A percentile compares a stretch with the other conserved stretches of the same genome.
phyloP scores from a whole-genome alignment of 1,284 basidiomycete genomes.

The Cryptococcus sp. region DNA sequence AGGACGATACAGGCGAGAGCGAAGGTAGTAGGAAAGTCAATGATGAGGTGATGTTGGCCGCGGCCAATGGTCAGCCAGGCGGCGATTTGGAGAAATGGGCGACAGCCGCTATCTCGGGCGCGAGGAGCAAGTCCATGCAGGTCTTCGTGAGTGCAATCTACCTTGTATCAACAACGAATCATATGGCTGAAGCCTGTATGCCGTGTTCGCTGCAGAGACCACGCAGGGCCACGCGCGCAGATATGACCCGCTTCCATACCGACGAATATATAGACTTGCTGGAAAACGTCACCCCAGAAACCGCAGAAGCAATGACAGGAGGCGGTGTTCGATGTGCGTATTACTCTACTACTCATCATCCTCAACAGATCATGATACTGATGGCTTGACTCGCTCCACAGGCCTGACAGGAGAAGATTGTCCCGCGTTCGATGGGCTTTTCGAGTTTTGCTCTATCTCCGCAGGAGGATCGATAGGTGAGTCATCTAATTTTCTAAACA shows the following conservation, averaged over 20 bases:
- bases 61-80: slow-evolving; percentile 10
- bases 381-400: slow-evolving; percentile 39
- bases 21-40: slow-evolving; percentile 35
- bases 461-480: slow-evolving; percentile 83
- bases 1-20: slow-evolving; percentile 23
- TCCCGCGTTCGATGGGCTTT: slow-evolving; percentile 92
- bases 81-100: slow-evolving; percentile 33
- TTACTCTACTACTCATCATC: not conserved
- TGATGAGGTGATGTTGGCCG: slow-evolving; percentile 17
- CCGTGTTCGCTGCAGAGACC: slow-evolving; percentile 63
- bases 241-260: slow-evolving; percentile 92
- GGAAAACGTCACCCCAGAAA: slow-evolving; percentile 83
- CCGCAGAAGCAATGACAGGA: slow-evolving; percentile 76
- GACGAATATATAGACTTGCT: slow-evolving; percentile 97
- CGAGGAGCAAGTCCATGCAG: slow-evolving; percentile 67
- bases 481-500: slow-evolving; percentile 2
- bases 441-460: slow-evolving; percentile 95
- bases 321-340: slow-evolving; percentile 77
- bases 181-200: not conserved
- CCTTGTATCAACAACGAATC: not conserved
- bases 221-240: slow-evolving; percentile 73
- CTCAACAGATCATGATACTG: not conserved
- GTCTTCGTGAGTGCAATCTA: slow-evolving; percentile 65
- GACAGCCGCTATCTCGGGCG: slow-evolving; percentile 33
- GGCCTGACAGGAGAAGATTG: slow-evolving; percentile 93